phyloP scores from a whole-genome alignment of 129 eudicot species.

The Lactuca saligna region DNA sequence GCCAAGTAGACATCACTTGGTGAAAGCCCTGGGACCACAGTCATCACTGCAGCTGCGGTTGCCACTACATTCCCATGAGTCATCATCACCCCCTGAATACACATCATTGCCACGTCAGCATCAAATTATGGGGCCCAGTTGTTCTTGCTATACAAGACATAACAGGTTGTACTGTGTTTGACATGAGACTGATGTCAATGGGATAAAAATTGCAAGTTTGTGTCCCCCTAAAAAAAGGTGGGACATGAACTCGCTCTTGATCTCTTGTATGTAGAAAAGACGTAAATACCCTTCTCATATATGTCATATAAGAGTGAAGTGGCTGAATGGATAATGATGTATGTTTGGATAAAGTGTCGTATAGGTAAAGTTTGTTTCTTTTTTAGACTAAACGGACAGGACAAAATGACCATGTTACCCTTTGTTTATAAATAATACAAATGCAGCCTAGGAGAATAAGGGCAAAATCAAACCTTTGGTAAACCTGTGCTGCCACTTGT shows the following conservation, averaged over 20 bases:
- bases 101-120: conserved; percentile 15
- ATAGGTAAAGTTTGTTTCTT: background rate
- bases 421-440: background rate
- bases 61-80: conserved; percentile 92
- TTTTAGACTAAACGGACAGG: background rate
- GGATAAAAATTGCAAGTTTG: background rate
- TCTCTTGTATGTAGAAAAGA: background rate
- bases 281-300: background rate
- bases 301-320: background rate
- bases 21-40: conserved; percentile 76
- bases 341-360: too few species aligned
- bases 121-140: background rate
- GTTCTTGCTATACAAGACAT: background rate
- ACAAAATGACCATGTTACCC: background rate
- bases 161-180: background rate
- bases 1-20: conserved; percentile 80
- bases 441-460: background rate
- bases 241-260: too few species aligned
- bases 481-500: conserved; percentile 99
- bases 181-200: background rate
- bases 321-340: too few species aligned
- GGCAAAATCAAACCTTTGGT: conserved; percentile 73
- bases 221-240: too few species aligned
- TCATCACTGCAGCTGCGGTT: conserved; percentile 90
- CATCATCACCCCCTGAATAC: conserved; percentile 95